These are phyloP conservation scores for Chalciporus piperatoides DNA, from an alignment of 1,284 basidiomycete species.

Conservation along the genomic window DNA sequence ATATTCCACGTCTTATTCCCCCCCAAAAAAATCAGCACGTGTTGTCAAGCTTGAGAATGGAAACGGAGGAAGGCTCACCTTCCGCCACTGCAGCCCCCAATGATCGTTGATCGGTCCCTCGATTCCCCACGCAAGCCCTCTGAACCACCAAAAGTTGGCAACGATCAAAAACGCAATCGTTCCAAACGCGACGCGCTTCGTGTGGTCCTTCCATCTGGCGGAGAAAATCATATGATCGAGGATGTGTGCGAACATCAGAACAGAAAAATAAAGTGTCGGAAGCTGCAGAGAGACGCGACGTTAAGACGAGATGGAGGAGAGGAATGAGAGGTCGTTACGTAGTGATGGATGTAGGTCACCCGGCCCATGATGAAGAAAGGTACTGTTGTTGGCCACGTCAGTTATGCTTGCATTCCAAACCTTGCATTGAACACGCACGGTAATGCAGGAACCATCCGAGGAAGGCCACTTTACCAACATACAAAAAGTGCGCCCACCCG, in stretches of 20 bases:
- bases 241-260: slow-evolving; percentile 87
- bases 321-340: slow-evolving; percentile 45
- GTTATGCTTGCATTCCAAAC: background rate
- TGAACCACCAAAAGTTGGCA: slow-evolving; percentile 92
- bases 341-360: slow-evolving; percentile 89
- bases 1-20: slow-evolving; percentile 25
- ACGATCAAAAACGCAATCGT: slow-evolving; percentile 60
- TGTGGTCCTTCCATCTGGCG: slow-evolving; percentile 58
- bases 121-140: slow-evolving; percentile 84
- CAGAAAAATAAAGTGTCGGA: slow-evolving; percentile 94
- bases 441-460: slow-evolving; percentile 94
- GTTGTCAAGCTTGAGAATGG: background rate
- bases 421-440: slow-evolving; percentile 43
- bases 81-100: slow-evolving; percentile 78
- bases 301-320: slow-evolving; percentile 3
- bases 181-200: slow-evolving; percentile 74
- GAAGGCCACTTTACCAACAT: slow-evolving; percentile 88
- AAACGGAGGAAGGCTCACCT: slow-evolving; percentile 42
- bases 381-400: slow-evolving; percentile 44
- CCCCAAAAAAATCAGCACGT: slow-evolving; percentile 5
- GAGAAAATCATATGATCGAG: slow-evolving; percentile 91
- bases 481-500: slow-evolving; percentile 94
- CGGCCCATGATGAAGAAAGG: slow-evolving; percentile 97
- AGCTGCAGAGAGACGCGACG: slow-evolving; percentile 46
- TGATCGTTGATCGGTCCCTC: slow-evolving; percentile 79